These are phyloP conservation scores for Hyaloscypha bicolor DNA, from an alignment of 495 filamentous ascomycete species.

Conservation along the genomic window DNA sequence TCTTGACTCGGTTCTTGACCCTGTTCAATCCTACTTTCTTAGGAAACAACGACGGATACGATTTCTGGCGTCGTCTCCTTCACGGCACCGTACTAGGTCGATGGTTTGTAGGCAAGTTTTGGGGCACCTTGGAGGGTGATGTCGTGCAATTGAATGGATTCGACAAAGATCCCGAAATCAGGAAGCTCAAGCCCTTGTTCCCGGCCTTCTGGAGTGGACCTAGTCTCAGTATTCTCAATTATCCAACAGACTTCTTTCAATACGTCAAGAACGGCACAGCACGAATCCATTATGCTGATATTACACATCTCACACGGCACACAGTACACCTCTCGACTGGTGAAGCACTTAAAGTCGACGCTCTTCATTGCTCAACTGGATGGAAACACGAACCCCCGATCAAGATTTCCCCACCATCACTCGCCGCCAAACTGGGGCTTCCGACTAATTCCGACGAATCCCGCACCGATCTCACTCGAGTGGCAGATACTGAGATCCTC, in stretches of 20 bases:
- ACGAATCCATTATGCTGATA: conserved; percentile 63
- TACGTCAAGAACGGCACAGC: conserved; percentile 59
- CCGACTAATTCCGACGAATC: not conserved
- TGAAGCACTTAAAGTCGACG: conserved; percentile 57
- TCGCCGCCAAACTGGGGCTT: conserved; percentile 37
- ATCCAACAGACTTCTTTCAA: conserved; percentile 65
- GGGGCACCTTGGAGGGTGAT: conserved; percentile 61
- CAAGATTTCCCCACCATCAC: conserved; percentile 58
- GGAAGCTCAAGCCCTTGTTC: conserved; percentile 67
- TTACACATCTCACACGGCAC: conserved; percentile 49
- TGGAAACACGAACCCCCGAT: conserved; percentile 68
- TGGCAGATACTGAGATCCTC: conserved; percentile 70
- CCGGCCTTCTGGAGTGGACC: conserved; percentile 64
- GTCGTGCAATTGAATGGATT: conserved; percentile 60
- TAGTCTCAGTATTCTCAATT: conserved; percentile 70
- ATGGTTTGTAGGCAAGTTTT: conserved; percentile 69
- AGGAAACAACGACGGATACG: conserved; percentile 46
- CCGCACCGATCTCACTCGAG: conserved; percentile 1
- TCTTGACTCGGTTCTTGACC: conserved; percentile 63
- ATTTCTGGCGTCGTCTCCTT: not conserved
- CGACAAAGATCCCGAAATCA: conserved; percentile 61
- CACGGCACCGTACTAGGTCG: conserved; percentile 67
- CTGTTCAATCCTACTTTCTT: conserved; percentile 54
- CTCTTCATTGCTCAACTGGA: conserved; percentile 69
- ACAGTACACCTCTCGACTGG: conserved; percentile 60